Conservation (phyloP, 768 basidiomycete species). For the Tulasnella sp. region DNA sequence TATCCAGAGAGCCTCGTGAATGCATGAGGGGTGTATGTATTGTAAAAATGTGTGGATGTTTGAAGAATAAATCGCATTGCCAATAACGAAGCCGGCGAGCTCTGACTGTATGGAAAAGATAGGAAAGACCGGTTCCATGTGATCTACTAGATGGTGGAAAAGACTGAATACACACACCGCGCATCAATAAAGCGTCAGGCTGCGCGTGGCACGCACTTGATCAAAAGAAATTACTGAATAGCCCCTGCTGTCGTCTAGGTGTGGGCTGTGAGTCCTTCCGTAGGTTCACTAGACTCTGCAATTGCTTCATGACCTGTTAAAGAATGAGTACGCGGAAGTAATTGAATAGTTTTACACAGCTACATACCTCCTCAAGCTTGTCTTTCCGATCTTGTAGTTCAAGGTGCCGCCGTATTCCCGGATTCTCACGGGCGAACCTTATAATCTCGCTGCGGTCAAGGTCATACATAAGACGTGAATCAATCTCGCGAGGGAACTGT, state of each 20-base stretch:
- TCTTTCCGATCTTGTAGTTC: constrained; percentile 96
- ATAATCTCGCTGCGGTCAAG: constrained; percentile 84
- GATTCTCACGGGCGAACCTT: constrained; percentile 93
- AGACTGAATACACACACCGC: too few relatives aligned
- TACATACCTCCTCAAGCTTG: constrained; percentile 79
- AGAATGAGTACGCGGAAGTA: neutral
- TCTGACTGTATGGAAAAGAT: too few relatives aligned
- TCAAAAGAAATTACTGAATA: constrained; percentile 60
- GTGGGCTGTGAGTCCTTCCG: constrained; percentile 71
- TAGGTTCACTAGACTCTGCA: constrained; percentile 82
- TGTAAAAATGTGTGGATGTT: too few relatives aligned
- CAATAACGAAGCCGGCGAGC: too few relatives aligned
- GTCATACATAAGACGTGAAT: constrained; percentile 84
- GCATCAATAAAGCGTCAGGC: neutral
- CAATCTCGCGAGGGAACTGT: constrained; percentile 96
- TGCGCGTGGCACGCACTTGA: neutral
- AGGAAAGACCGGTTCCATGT: too few relatives aligned
- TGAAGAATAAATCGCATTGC: too few relatives aligned
- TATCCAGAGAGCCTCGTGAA: too few relatives aligned
- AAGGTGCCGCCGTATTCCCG: constrained; percentile 71
- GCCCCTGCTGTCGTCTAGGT: constrained; percentile 61
- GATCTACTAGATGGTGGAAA: too few relatives aligned
- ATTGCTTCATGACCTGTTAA: constrained; percentile 81
- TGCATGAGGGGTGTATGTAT: too few relatives aligned
- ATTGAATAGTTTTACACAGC: neutral